Percentiles rank a stretch among this genome's conserved stretches.
These are phyloP conservation scores for Nyctanthes arbortristis DNA, from an alignment of 257 asterid species.

Conservation along the genomic window DNA sequence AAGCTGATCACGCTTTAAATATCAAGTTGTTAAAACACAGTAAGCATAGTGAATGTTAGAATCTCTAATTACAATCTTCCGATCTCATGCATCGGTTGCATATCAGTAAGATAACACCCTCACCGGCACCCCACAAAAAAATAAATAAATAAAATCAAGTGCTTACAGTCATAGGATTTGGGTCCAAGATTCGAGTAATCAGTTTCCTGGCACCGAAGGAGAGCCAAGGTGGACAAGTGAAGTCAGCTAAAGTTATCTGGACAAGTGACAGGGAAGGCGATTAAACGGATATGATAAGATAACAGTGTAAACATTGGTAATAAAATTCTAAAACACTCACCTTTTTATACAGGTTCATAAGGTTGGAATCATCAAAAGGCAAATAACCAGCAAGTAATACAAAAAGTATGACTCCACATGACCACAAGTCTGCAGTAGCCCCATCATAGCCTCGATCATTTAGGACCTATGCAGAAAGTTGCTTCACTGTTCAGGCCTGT, in stretches of 20 bases:
- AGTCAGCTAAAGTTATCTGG: slow-evolving; percentile 84
- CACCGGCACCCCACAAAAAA: too few species aligned
- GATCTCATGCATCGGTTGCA: too few species aligned
- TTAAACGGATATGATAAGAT: slow-evolving; percentile 21
- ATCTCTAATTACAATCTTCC: too few species aligned
- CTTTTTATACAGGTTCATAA: slow-evolving; percentile 80
- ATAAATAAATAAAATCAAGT: background rate
- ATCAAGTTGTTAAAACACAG: too few species aligned
- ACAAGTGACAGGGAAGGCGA: slow-evolving; percentile 13
- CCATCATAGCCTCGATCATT: slow-evolving; percentile 93
- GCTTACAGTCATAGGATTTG: slow-evolving; percentile 80
- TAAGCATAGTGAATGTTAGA: too few species aligned
- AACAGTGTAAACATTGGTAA: background rate
- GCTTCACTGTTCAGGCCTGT: slow-evolving; percentile 11
- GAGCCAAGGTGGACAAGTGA: slow-evolving; percentile 93
- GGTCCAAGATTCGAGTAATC: slow-evolving; percentile 76
- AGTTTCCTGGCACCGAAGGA: slow-evolving; percentile 83
- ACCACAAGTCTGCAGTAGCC: slow-evolving; percentile 96
- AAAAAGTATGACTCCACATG: slow-evolving; percentile 93
- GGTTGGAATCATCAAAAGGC: slow-evolving; percentile 95
- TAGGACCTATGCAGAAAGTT: slow-evolving; percentile 56
- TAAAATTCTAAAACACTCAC: slow-evolving; percentile 47
- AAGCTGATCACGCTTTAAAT: background rate
- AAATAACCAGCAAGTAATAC: slow-evolving; percentile 97
- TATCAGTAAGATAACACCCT: too few species aligned